phyloP scores from a whole-genome alignment of 2,329 filamentous ascomycete species.

The Apiospora arundinis region DNA sequence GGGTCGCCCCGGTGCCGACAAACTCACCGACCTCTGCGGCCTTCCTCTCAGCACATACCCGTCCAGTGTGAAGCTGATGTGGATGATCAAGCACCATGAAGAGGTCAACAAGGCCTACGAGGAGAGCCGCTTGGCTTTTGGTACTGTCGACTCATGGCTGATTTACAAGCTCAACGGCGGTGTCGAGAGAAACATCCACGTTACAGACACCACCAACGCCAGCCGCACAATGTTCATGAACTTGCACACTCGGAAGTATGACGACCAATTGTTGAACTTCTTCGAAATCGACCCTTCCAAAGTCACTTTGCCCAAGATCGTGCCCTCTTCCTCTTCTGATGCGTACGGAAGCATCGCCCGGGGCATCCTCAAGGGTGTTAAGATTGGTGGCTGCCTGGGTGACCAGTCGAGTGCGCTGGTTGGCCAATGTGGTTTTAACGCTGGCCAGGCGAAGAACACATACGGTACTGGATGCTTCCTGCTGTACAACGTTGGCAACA shows the following conservation, averaged over 20 bases:
- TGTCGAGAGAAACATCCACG: conserved; percentile 67
- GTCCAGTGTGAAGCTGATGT: conserved; percentile 83
- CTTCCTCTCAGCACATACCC: conserved; percentile 89
- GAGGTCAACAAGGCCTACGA: conserved; percentile 78
- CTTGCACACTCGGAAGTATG: conserved; percentile 79
- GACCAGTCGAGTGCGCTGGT: conserved; percentile 88
- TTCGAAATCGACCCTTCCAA: conserved; percentile 75
- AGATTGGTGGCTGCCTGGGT: conserved; percentile 83
- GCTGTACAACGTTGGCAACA: conserved; percentile 84
- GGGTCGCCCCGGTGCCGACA: conserved; percentile 68
- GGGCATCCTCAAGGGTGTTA: conserved; percentile 72
- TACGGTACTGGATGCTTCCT: conserved; percentile 92
- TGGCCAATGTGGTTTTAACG: conserved; percentile 82
- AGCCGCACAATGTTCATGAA: conserved; percentile 97
- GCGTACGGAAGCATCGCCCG: conserved; percentile 72
- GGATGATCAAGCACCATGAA: conserved; percentile 77
- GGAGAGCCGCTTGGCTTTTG: conserved; percentile 77
- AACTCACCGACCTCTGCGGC: conserved; percentile 74
- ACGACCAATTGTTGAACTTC: conserved; percentile 77
- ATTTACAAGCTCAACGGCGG: conserved; percentile 80
- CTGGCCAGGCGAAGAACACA: conserved; percentile 87
- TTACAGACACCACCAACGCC: conserved; percentile 88
- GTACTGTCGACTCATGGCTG: conserved; percentile 89
- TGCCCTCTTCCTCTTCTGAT: conserved; percentile 76
- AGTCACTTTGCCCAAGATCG: conserved; percentile 80